Evolutionary conservation across 768 basidiomycete genomes (phyloP), one percentile per base, ranked within the genome.

Genomic region (Tricholoma sp.): DNA sequence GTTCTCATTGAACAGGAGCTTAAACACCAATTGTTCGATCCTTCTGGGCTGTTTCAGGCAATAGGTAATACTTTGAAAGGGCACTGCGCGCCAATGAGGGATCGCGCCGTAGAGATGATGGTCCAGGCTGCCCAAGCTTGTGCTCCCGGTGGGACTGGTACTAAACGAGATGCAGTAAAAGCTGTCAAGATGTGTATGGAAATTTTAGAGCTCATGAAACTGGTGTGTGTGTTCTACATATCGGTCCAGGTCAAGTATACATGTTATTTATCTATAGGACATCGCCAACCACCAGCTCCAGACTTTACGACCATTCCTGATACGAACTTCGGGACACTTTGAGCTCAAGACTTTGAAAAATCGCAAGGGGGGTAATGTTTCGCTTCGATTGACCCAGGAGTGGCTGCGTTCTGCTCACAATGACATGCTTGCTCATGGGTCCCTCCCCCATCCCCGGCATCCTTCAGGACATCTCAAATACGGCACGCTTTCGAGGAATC

Each of bases 271-370:
- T 29, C 28, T 66, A 41, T 65, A 96, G 94, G 94, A 97, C 70
- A 94, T 97, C 59, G 94, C 94, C 28, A 97, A 97, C 68, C 94
- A 96, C 72, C 94, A 96, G 72, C 81, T 97, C 32, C 89, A 93
- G 66, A 87, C 90, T 32, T 79, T 95, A n/a, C 86, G 94, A 50
- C 91, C 93, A n/a, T 92, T 87, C 74, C 82, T 97, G 55, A 80
- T 91, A 63, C 83, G 86, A 57, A 85, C 86, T 37, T 85, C 94
- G 1, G 84, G 86, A 18, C 82, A 85, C 39, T 91, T 89, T 65
- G 93, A 96, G 68, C 78, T 87, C 60, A 82, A 83, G 65, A 84
- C 85, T 28, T 90, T 95, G 74, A 83, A 84, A 69, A 77, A 80
- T 62, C 76, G 80, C 57, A 79, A 78, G 67, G 76, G 73, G 57